These are phyloP conservation scores for Phytopythium helicoides DNA, from an alignment of 352 stramenopile genomes.

Conservation along the genomic window DNA sequence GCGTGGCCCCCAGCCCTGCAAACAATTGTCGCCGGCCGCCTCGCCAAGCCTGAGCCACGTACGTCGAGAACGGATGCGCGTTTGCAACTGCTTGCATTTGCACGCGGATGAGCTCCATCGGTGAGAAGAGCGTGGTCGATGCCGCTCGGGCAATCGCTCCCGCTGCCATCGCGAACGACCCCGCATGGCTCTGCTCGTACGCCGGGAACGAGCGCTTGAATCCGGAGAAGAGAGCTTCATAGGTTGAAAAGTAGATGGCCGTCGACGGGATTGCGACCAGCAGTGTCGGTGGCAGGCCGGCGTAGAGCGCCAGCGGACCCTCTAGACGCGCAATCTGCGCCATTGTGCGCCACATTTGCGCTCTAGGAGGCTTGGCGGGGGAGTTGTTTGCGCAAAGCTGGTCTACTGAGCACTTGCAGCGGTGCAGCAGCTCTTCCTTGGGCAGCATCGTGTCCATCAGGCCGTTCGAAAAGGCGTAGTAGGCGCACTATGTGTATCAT, in stretches of 20 bases:
- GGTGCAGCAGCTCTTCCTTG: slow-evolving; percentile 51
- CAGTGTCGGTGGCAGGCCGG: slow-evolving; percentile 86
- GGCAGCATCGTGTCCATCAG: slow-evolving; percentile 82
- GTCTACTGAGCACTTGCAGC: slow-evolving; percentile 46
- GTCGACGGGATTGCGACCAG: slow-evolving; percentile 92
- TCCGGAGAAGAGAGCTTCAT: slow-evolving; percentile 72
- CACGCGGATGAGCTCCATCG: slow-evolving; percentile 85
- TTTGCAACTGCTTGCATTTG: slow-evolving; percentile 78
- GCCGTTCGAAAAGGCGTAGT: slow-evolving; percentile 80
- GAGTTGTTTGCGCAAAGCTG: slow-evolving; percentile 30
- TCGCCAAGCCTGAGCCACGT: slow-evolving; percentile 33
- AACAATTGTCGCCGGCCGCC: slow-evolving; percentile 47
- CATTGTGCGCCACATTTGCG: slow-evolving; percentile 49
- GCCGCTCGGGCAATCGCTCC: slow-evolving; percentile 50
- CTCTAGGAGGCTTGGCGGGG: slow-evolving; percentile 36
- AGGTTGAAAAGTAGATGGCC: slow-evolving; percentile 93
- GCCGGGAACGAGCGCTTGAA: slow-evolving; percentile 36
- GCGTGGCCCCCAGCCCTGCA: slow-evolving; percentile 82
- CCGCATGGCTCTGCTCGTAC: slow-evolving; percentile 18
- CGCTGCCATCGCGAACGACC: slow-evolving; percentile 42
- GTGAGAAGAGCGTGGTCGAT: slow-evolving; percentile 72
- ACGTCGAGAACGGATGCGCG: slow-evolving; percentile 45
- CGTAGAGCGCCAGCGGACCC: slow-evolving; percentile 64
- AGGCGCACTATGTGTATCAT: slow-evolving; percentile 48
- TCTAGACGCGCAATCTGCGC: slow-evolving; percentile 60